Base-by-base conservation (phyloP, 257 asterid genomes). In the Nicotiana obtusifolia region DNA sequence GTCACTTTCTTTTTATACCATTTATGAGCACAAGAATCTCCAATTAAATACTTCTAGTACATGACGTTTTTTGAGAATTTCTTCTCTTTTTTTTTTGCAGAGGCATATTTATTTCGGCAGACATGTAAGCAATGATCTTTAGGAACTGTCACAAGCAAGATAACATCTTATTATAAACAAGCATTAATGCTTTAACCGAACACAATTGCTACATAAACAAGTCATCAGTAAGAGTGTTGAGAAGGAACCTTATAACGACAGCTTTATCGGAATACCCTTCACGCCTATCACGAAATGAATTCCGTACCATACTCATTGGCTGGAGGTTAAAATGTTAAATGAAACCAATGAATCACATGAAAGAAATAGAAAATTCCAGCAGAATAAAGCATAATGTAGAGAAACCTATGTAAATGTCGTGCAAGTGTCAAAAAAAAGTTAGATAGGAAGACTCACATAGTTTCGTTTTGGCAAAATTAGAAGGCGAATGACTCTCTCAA, bases 191-290 rank as follows among this genome's bases (percentile, higher is more conserved):
- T 4, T 47, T n/a, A 73, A 73, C 17, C 37, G 49, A 73, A 73
- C 7, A 57, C 61, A 47, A 47, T 24, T 47, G 79, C 24, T 26
- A 49, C 37, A 73, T 24, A n/a, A 73, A 47, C 79, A 6, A 47
- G 9, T 73, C 79, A 73, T 47, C 79, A 47, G 41, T 47, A 44
- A 80, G 77, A 80, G 59, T 47, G 76, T 44, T 61, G 44, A 78
- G 77, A 75, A 79, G 47, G 77, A 86, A 96, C 99, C 99, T 96
- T 88, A 94, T 96, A 80, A 85, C 88, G 61, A 96, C 98, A 26
- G 99, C 98, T 89, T 96, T 96, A 87, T 96, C 98, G 5, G 98
- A 89, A 85, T 90, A 94, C 65, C 99, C 98, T 88, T 94, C 97
- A 62, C 94, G 94, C 44, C 91, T 84, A 33, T 92, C 98, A 83